Evolutionary conservation across 129 eudicot genomes (phyloP).

Genomic region (Ambrosia trifida): DNA sequence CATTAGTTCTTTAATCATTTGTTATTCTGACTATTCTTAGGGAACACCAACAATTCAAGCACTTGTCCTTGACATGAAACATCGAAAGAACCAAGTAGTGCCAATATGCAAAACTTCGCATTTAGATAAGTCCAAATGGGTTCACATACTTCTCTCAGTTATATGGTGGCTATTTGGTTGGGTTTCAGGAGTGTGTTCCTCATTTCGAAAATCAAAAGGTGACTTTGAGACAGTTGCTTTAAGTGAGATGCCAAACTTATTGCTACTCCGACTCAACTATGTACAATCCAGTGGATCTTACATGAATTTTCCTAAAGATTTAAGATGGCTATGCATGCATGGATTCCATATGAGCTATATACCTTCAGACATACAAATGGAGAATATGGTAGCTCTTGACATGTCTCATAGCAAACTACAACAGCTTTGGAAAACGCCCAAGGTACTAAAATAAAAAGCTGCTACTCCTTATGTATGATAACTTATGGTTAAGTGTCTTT

Average conservation of each 20-base stretch:
- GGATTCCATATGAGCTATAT: slow-evolving; percentile 29
- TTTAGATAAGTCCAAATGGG: not conserved
- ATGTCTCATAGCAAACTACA: slow-evolving; percentile 21
- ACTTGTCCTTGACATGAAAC: slow-evolving; percentile 15
- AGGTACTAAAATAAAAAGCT: slow-evolving; percentile 5
- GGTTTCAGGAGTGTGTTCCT: not conserved
- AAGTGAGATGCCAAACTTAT: slow-evolving; percentile 25
- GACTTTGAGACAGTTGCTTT: slow-evolving; percentile 17
- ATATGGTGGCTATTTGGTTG: not conserved
- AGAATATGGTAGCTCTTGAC: slow-evolving; percentile 24
- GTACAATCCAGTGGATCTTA: slow-evolving; percentile 31
- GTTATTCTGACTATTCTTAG: slow-evolving; percentile 15
- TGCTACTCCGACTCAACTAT: slow-evolving; percentile 28
- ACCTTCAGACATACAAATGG: slow-evolving; percentile 27
- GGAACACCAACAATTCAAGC: slow-evolving; percentile 25
- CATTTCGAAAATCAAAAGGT: not conserved
- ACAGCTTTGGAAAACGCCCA: slow-evolving; percentile 17
- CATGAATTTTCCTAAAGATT: slow-evolving; percentile 18
- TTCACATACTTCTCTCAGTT: too few relatives aligned
- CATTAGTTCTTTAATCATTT: not conserved
- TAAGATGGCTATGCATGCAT: slow-evolving; percentile 38
- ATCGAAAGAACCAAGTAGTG: not conserved
- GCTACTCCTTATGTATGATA: not conserved
- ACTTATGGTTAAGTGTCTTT: not conserved
- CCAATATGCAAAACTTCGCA: too few relatives aligned